phyloP scores from a whole-genome alignment of 2,329 filamentous ascomycete genomes.

The Clarireedia homoeocarpa region DNA sequence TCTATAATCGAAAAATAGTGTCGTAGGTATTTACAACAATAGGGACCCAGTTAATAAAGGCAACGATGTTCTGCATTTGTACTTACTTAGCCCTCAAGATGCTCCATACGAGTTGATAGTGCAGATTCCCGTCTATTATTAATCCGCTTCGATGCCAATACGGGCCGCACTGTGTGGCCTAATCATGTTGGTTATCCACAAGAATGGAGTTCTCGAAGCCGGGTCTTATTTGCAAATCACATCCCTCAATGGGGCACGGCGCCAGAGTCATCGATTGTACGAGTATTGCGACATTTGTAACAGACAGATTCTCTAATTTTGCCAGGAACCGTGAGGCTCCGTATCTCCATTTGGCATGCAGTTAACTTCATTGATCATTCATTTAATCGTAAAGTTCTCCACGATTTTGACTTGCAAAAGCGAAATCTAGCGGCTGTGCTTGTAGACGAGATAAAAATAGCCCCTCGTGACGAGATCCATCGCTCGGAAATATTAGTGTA shows the following conservation, averaged over 20 bases:
- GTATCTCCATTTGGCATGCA: not conserved
- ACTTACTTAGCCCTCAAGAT: not conserved
- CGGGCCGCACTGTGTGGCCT: no score
- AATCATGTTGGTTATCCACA: no score
- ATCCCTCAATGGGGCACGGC: not conserved
- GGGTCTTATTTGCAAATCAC: not conserved
- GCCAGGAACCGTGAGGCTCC: not conserved
- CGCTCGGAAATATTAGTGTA: not conserved
- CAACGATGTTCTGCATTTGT: not conserved
- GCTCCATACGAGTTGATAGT: no score
- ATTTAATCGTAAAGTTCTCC: conserved; percentile 1
- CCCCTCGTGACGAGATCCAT: not conserved
- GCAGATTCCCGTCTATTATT: not conserved
- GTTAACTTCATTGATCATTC: conserved; percentile 5
- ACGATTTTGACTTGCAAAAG: not conserved
- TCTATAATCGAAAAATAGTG: not conserved
- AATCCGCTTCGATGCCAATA: not conserved
- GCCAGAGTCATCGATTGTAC: not conserved
- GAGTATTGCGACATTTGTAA: not conserved
- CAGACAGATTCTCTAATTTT: not conserved
- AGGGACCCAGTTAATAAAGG: not conserved
- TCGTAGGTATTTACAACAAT: no score
- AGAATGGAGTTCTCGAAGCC: not conserved
- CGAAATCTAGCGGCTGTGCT: conserved; percentile 4
- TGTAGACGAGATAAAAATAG: conserved; percentile 3